These are phyloP conservation scores for Clonostachys chloroleuca DNA, from an alignment of 2,329 filamentous ascomycete genomes.

Conservation along the genomic window DNA sequence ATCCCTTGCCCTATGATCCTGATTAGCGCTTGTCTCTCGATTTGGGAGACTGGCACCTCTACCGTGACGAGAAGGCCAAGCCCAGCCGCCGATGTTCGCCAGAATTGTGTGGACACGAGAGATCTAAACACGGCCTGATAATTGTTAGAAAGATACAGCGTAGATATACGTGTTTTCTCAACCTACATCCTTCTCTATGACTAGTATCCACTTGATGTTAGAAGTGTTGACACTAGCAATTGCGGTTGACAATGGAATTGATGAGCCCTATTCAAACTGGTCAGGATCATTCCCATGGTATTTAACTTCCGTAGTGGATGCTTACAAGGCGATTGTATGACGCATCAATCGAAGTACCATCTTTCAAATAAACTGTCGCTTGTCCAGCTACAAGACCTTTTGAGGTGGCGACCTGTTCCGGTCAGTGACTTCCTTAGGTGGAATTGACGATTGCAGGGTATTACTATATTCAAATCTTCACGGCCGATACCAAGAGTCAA, in stretches of 20 bases:
- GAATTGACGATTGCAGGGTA: slow-evolving; percentile 10
- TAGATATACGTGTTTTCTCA: too few species aligned
- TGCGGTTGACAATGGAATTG: slow-evolving; percentile 51
- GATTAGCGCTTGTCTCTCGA: not conserved
- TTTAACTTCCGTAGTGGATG: not conserved
- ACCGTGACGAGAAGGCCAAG: slow-evolving; percentile 68
- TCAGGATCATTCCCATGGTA: too few species aligned
- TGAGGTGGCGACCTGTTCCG: slow-evolving; percentile 59
- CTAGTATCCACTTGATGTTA: slow-evolving; percentile 57
- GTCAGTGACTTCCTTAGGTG: slow-evolving; percentile 5
- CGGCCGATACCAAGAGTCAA: slow-evolving; percentile 63
- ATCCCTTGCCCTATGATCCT: slow-evolving; percentile 66
- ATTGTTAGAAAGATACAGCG: slow-evolving; percentile 6
- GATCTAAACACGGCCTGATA: slow-evolving; percentile 70
- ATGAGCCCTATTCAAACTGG: slow-evolving; percentile 40
- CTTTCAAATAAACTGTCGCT: slow-evolving; percentile 37
- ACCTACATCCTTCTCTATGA: slow-evolving; percentile 74
- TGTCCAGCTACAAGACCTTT: slow-evolving; percentile 68
- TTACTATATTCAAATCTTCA: slow-evolving; percentile 65
- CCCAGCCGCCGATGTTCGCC: slow-evolving; percentile 39
- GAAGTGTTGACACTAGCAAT: slow-evolving; percentile 45
- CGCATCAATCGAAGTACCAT: slow-evolving; percentile 32
- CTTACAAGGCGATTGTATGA: slow-evolving; percentile 20
- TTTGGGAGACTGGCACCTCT: slow-evolving; percentile 9
- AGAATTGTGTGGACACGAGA: slow-evolving; percentile 53